Evolutionary conservation across 495 filamentous ascomycete species (phyloP), one percentile per base, ranked within the genome.

Genomic region (Penicillium steckii): DNA sequence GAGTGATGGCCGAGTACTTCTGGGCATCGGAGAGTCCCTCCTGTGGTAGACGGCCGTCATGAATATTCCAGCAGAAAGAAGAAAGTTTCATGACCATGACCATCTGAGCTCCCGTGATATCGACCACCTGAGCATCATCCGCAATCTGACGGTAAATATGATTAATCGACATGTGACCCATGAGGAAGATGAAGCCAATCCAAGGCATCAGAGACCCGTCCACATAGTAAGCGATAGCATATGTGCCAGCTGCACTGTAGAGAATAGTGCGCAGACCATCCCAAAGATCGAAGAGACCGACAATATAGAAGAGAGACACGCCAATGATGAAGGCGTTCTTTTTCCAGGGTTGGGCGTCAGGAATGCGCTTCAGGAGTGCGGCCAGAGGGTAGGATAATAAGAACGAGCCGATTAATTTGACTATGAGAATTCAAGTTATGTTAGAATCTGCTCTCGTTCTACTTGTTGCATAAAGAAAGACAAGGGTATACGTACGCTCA

Each of bases 41-140:
- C 23, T 88, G 82, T 9, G 90, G 85, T 26, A 93, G 72, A 46
- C 82, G 81, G 23, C 95, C 94, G 70, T 98, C 94, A 57, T 91
- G 87, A 18, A 97, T 85, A 64, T 96, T 96, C 94, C 94, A 98
- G 75, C 91, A 95, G 66, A 97, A 98, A 21, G 92, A 84, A 8
- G 83, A 87, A n/a, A 97, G 87, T 72, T 97, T 98, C 92, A 98
- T 98, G 47, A 96, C 85, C 55, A 97, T 67, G 10, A 98, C 94
- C 94, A 98, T 98, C 70, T 98, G 94, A 0, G 94, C 92, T 44
- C 91, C 91, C 13, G 93, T 96, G 58, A 98, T 92, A 68, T 98
- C 94, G 33, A 96, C 75, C 7, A 73, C 67, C 47, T 78, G 70
- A 1, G 86, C 80, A 43, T 83, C 76, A 55, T 87, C 77, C 27